A percentile compares a stretch with the other conserved stretches of the same genome.
Evolutionary conservation across 129 eudicot species (phyloP).

Genomic region (Flaveria trinervia): DNA sequence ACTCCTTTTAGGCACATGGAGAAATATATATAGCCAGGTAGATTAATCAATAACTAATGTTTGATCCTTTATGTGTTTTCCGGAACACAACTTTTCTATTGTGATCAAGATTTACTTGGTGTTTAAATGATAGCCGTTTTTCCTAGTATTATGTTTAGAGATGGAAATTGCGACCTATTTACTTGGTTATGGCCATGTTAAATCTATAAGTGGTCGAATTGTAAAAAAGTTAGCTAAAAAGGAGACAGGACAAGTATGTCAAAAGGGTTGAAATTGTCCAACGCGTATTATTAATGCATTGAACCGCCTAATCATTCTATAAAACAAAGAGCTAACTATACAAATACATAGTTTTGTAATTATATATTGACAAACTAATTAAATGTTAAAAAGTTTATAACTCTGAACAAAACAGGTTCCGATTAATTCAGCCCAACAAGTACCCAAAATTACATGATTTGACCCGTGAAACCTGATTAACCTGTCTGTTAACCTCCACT

Average conservation of each 20-base stretch:
- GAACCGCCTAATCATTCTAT: not conserved
- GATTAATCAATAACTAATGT: no score
- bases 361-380: not conserved
- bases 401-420: not conserved
- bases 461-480: not conserved
- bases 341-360: not conserved
- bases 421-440: not conserved
- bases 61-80: no score
- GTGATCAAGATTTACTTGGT: slow-evolving; percentile 9
- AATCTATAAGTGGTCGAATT: not conserved
- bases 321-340: not conserved
- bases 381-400: not conserved
- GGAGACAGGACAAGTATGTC: not conserved
- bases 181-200: not conserved
- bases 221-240: not conserved
- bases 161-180: not conserved
- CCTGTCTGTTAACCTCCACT: not conserved
- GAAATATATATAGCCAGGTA: no score
- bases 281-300: not conserved
- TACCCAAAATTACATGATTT: not conserved
- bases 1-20: no score
- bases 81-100: not conserved
- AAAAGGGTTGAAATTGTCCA: not conserved
- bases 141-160: not conserved
- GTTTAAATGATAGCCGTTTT: not conserved